These are phyloP conservation scores for Pueraria montana DNA, from an alignment of 306 rosid species.

Conservation along the genomic window DNA sequence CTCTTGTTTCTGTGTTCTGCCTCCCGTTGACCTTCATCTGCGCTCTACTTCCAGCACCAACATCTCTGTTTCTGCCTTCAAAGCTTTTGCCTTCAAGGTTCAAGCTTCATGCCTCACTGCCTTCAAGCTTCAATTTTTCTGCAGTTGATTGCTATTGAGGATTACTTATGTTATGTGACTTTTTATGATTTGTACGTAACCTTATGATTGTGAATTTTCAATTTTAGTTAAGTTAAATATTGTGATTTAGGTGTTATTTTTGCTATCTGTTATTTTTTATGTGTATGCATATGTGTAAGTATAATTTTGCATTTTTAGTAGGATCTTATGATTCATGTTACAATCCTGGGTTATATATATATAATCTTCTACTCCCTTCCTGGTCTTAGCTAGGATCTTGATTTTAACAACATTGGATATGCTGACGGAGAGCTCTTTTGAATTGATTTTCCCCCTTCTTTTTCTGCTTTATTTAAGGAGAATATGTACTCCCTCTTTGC, in stretches of 20 bases:
- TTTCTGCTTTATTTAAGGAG: constrained; percentile 17
- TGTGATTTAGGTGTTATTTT: background rate
- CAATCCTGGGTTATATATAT: background rate
- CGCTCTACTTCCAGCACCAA: background rate
- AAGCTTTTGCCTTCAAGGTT: background rate
- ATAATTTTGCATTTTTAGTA: background rate
- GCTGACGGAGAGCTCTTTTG: constrained; percentile 22
- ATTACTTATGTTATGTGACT: background rate
- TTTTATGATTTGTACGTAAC: background rate
- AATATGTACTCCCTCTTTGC: constrained; percentile 1
- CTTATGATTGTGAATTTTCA: background rate
- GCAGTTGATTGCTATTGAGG: background rate
- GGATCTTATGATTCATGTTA: background rate
- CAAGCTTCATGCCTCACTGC: background rate
- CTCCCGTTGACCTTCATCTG: background rate
- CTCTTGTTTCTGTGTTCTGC: background rate
- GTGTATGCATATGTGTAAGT: background rate
- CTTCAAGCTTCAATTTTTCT: background rate
- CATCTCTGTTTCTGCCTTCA: background rate
- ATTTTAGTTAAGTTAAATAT: background rate
- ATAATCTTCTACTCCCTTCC: background rate
- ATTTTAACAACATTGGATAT: background rate
- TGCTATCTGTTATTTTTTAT: background rate
- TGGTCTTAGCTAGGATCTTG: background rate
- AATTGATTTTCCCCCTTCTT: background rate